Evolutionary conservation across 768 basidiomycete genomes (phyloP), one percentile per base, ranked within the genome.

Genomic region (Leucosporidium scottii): DNA sequence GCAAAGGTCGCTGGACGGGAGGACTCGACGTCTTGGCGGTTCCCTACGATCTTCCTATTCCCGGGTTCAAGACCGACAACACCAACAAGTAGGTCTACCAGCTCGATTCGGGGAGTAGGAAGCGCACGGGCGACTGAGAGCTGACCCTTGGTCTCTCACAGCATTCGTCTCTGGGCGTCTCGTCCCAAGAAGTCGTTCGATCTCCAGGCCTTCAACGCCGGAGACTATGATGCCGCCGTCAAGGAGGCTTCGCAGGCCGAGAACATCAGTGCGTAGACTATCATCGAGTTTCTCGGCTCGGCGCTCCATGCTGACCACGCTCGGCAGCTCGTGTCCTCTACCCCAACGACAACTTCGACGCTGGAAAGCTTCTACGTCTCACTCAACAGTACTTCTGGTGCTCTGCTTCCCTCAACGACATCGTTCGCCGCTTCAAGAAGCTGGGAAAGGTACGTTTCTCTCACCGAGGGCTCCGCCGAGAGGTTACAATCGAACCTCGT

Each of bases 171-270:
- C 7, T 83, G 81, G 81, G 76, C 78, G 86, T 69, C 78, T 76
- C 87, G 87, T 80, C 86, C 91, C 28, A 90, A 91, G 82, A 82
- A 90, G 74, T 90, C 89, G 1, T 97, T 97, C 76, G 93, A 97
- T 79, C 78, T 97, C 72, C 89, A 92, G 78, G 89, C 88, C 56
- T 98, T 97, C 85, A 98, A 98, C 76, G 91, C 91, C 68, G 94
- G 94, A 54, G 87, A 94, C 79, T 98, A 98, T 77, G 91, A 92
- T 75, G 85, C 82, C 10, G 90, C 93, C 3, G 88, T 98, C 30
- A 87, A 89, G 73, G 83, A 90, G 1, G 89, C 88, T 44, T 92
- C 93, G 78, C 87, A 87, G 72, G 96, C 96, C 17, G 89, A 87
- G 66, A 91, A 90, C 47, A 96, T 99, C 76, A 97, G 93, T 5